Base-by-base conservation (phyloP, 805 yeast genomes). In the Kuraishia cidri region DNA sequence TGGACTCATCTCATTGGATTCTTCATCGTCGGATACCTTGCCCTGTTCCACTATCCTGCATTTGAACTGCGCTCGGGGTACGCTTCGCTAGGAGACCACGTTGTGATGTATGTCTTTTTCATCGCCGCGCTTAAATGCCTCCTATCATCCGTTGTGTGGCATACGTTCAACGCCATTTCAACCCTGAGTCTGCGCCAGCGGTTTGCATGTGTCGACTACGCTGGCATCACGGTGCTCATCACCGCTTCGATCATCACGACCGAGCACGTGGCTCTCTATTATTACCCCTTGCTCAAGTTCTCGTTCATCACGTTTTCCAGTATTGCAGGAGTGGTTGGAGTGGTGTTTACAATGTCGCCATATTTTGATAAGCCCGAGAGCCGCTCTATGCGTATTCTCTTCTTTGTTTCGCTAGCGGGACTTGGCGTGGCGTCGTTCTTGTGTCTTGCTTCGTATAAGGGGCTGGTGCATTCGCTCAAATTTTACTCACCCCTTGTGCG, bases 121-220 rank as follows among this genome's bases (percentile, higher is more conserved):
- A 40, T 64, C 6, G 86, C 95, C 2, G 80, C 92, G 11, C 49
- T 83, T 40, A 73, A 77, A 42, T 92, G 97, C 53, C 62, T 90
- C 37, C 37, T 74, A 6, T 80, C 90, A 28, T 86, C 96, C 1
- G 75, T 79, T 2, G 58, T 79, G 26, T 90, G 97, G 97, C 98
- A 90, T 56, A 83, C 97, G 3, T 88, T 86, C 56, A 74, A 81
- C 37, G 78, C 86, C 39, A 82, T 86, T 41, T 74, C 90, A 12
- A 68, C 69, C 32, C 54, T 81, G 29, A 47, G 62, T 14, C 52
- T 75, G 40, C 70, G 95, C 51, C 67, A 77, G 42, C 71, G 75
- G 33, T 85, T 83, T 58, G 96, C 96, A 0, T 92, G 98, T 54
- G 75, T 88, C 27, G 98, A 90, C 60, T 90, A 90, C 56, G 80